Base-by-base conservation (phyloP, 2,329 filamentous ascomycete genomes). In the Ascochyta fabae region DNA sequence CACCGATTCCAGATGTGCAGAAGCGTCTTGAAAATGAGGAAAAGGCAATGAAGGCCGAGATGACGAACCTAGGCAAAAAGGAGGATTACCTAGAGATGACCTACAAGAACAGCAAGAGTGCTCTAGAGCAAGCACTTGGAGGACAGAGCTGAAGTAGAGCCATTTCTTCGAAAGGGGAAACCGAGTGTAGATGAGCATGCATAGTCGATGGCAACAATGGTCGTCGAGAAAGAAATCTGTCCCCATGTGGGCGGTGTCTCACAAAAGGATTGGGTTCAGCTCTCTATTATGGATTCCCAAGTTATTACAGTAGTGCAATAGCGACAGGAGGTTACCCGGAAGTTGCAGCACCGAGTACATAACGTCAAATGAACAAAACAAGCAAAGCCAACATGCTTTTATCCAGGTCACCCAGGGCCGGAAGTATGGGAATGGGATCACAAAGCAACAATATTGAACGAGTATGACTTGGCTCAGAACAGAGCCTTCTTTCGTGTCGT, bases 11-110 rank as follows among this genome's bases (percentile, higher is more conserved):
- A 19, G 84, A 87, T 19, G 85, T 98, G 63, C 88, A 91, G 71
- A 84, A 87, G 67, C 90, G 95, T 64, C 83, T 98, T 53, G 83
- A 87, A 34, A 80, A 82, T 40, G 92, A 97, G 78, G 88, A 87
- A 53, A 85, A 88, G 68, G 86, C 88, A 48, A 79, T 94, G 60
- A 89, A 92, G 67, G 82, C 84, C 26, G 94, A 97, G 66, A 86
- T 96, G 58, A 83, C 89, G 36, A 89, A 88, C 61, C 79, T 98
- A 61, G 88, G 90, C 65, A 96, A 98, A 84, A 92, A 91, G 76
- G 81, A 97, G 68, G 86, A 94, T 67, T 98, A 97, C 72, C 83
- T 98, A 40, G 94, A 98, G 80, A 96, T 92, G 54, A 98, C 95
- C 45, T 90, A 92, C 74, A 92, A 96, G 80, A 99, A 98, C 72